Evolutionary conservation across 2,329 filamentous ascomycete species (phyloP), one percentile per base, ranked within the genome.

Genomic region (Hymenoscyphus fraxineus): DNA sequence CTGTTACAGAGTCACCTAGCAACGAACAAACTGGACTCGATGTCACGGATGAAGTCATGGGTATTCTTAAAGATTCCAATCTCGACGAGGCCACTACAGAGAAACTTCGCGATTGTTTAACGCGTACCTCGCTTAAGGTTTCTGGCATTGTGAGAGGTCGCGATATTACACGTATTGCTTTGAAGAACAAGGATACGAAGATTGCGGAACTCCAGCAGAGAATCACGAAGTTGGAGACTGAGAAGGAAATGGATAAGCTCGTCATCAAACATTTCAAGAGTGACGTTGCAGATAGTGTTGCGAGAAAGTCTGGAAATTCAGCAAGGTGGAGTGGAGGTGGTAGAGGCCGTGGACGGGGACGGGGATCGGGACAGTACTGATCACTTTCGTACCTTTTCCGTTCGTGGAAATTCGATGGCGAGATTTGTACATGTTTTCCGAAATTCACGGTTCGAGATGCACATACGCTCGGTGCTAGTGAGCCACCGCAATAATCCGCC

Each of bases 201-300:
- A 79, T 89, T 74, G 77, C 82, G 75, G 80, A 90, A 76, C 77
- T 96, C 77, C 83, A 88, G 79, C 79, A 90, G 73, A 78, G 88
- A 70, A 80, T 96, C 81, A 64, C 75, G 5, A 78, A 77, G 13
- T 73, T 89, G 41, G 82, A 87, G 72, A 80, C 80, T 15, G 83
- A 87, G 72, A 75, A 79, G 54, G 82, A 86, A 71, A 79, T 83
- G 63, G 81, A 83, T 72, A 80, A 78, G 65, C 78, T 76, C 35
- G 73, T 81, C 15, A 78, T 81, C 61, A 72, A 73, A 19, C 62
- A 64, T 44, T 60, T 60, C 32, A 63, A 60, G 47, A 61, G 39
- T 39, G 63, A 61, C 31, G 40, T 61, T 35, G 40, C 62, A 27
- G 32, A 63, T 19, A 63, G 56, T 41, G 40, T 59, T 38, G 55